Evolutionary conservation across 257 asterid species (phyloP), one percentile per base, ranked within the genome.

Genomic region (Cruciata laevipes): DNA sequence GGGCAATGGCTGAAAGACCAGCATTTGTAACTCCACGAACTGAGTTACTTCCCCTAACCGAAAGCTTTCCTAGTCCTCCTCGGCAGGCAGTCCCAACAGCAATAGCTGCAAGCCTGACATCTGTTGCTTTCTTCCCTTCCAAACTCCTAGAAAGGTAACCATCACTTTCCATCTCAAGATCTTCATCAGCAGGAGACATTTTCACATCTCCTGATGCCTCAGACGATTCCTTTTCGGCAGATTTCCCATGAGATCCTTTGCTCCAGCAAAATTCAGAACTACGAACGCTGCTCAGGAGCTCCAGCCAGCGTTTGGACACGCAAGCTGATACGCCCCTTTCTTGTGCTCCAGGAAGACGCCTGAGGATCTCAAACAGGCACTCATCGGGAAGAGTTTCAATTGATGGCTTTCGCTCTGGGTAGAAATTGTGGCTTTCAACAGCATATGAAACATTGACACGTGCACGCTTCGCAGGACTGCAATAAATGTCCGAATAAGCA

Each of bases 41-140:
- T 8, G 89, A 32, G 78, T 80, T 83, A 74, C 86, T 80, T 68
- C 97, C 97, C 37, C 96, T 75, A 66, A 93, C 75, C 0, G 84
- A 88, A 59, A 93, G 97, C 85, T 93, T 93, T 37, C 95, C 96
- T 10, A 93, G 88, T 11, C 99, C 99, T 52, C 99, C 99, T 21
- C 95, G 99, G 76, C 86, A 77, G 12, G 95, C 81, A 18, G 97
- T 93, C 8, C 96, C 97, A 4, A 93, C 87, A 0, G 99, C 95
- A 71, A 93, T 90, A 35, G 97, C 90, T 5, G 92, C 90, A 51
- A 93, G 96, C 72, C 97, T 81, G 31, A 85, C 67, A 75, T 93
- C 94, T 0, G 95, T 88, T 7, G 99, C 97, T 75, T 93, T 93
- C 86, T 88, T 90, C 37, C 95, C 96, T 82, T 90, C 99, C 76